phyloP scores from a whole-genome alignment of 208 protist species.

The Trichomonas tenax region DNA sequence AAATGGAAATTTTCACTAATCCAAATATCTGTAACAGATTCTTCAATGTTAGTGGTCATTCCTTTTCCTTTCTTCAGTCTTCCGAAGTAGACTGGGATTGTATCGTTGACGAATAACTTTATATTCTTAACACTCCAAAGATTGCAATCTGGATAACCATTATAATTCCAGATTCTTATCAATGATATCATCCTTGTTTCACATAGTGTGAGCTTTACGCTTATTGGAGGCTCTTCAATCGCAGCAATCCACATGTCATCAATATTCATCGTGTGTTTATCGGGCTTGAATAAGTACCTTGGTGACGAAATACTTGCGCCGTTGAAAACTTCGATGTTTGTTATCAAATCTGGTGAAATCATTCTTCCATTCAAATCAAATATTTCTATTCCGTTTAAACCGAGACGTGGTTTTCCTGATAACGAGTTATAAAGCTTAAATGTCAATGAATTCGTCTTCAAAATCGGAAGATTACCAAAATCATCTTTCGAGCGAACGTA shows the following conservation, averaged over 20 bases:
- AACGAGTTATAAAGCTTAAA: background rate
- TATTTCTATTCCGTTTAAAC: background rate
- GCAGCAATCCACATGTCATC: background rate
- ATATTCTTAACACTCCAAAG: background rate
- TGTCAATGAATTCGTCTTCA: background rate
- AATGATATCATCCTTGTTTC: background rate
- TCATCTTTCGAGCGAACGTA: background rate
- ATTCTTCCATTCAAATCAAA: background rate
- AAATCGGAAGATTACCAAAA: background rate
- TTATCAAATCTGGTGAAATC: background rate
- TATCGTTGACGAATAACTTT: background rate
- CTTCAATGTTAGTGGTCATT: background rate
- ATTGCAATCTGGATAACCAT: background rate
- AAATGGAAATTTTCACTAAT: background rate
- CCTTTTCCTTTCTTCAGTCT: background rate
- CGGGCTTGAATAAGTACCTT: background rate
- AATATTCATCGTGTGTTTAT: background rate
- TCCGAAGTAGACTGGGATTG: background rate
- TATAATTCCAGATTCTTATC: background rate
- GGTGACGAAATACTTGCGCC: background rate
- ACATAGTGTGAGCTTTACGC: background rate
- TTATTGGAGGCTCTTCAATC: background rate
- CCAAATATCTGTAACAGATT: background rate
- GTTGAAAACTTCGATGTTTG: background rate
- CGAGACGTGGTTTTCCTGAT: background rate